phyloP scores from a whole-genome alignment of 2,329 filamentous ascomycete species.

The Diaporthe destruens region DNA sequence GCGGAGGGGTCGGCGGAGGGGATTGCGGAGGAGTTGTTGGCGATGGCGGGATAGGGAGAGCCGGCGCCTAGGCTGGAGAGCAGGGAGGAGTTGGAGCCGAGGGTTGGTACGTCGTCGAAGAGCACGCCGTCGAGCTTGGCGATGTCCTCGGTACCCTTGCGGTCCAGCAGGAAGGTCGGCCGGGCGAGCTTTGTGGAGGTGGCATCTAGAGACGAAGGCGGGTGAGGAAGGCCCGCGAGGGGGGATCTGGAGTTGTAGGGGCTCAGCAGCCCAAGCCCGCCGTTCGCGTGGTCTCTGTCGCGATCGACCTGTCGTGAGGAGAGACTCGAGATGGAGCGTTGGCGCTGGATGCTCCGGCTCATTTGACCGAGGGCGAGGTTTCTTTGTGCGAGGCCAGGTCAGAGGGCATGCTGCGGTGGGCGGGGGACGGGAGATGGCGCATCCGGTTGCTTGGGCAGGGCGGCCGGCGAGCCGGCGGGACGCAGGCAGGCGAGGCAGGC shows the following conservation, averaged over 20 bases:
- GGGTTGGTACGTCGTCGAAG: constrained; percentile 44
- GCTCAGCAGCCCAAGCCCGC: constrained; percentile 40
- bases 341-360: constrained; percentile 42
- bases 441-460: constrained; percentile 24
- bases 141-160: constrained; percentile 41
- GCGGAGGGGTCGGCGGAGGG: no score
- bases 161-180: constrained; percentile 39
- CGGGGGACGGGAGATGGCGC: background rate
- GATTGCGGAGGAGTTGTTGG: background rate
- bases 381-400: constrained; percentile 31
- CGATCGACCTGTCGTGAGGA: constrained; percentile 40
- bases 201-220: constrained; percentile 39
- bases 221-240: constrained; percentile 40
- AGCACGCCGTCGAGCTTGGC: constrained; percentile 43
- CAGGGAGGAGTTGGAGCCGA: constrained; percentile 40
- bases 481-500: constrained; percentile 24
- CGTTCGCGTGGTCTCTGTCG: constrained; percentile 40
- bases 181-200: constrained; percentile 35
- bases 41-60: constrained; percentile 41
- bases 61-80: constrained; percentile 41
- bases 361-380: constrained; percentile 37
- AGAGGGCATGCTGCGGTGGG: constrained; percentile 33
- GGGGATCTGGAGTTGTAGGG: constrained; percentile 42
- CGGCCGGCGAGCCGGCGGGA: constrained; percentile 24
- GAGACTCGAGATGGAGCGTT: constrained; percentile 43